Base-by-base conservation (phyloP, 441 rosid species). In the Croton setiger region DNA sequence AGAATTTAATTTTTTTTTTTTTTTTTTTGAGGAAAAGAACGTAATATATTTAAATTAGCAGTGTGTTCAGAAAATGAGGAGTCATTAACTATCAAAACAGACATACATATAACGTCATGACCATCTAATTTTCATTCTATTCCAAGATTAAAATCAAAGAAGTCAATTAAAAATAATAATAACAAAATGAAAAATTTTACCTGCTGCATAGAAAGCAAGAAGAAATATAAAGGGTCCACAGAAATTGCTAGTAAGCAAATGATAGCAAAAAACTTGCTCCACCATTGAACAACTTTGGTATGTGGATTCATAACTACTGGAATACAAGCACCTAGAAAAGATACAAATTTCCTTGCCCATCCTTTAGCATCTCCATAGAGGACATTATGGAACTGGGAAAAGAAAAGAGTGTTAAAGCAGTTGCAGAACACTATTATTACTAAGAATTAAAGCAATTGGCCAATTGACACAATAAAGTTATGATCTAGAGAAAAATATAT, bases 281-380 rank as follows among this genome's bases (percentile, higher is more conserved):
- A 94, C 4, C 11, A 66, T 67, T 85, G 93, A 76, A 91, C 88
- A 64, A 57, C 49, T 80, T 74, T 80, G 47, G 88, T 66, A 74
- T 94, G 98, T 72, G 98, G 97, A 82, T 91, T 94, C 88, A 89
- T 86, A 76, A 91, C 82, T 56, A 91, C 88, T 31, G 87, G 90
- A 75, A 88, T 63, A 78, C 63, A 70, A 55, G 75, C 67, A 60
- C 27, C 37, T 52, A 81, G 14, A 79, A 49, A 81, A n/a, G 90
- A 78, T 37, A 64, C 45, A 65, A 81, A 71, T 66, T 87, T 71
- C 76, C 77, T 86, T 43, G 88, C 90, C 90, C 97, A 91, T 17
- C 97, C 90, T 84, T 83, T 89, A 73, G 96, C 96, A 77, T 86
- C 96, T 57, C 86, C 93, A 54, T 91, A 86, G 6, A 91, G 78